Conservation (phyloP, 805 yeast species). For the Metschnikowia gelsemii region DNA sequence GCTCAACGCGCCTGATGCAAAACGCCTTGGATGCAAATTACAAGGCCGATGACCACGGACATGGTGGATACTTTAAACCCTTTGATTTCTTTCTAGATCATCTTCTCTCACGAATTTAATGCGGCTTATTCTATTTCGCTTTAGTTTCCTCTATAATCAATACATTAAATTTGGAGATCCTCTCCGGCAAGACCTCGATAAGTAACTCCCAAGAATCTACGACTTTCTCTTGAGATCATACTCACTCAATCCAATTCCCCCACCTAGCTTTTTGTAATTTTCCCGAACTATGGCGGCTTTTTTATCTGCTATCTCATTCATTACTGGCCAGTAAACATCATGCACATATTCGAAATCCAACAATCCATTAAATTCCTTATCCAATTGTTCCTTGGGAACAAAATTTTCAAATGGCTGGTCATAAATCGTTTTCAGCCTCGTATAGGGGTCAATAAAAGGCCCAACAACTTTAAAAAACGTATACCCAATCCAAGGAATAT, state of each 20-base stretch:
- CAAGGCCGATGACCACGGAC: too few relatives aligned
- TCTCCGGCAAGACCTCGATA: neutral
- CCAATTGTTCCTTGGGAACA: conserved; percentile 53
- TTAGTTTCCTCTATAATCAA: too few relatives aligned
- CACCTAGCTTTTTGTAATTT: conserved; percentile 46
- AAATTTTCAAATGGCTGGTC: conserved; percentile 57
- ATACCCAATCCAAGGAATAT: conserved; percentile 24
- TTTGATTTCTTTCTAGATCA: neutral
- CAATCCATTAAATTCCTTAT: conserved; percentile 48
- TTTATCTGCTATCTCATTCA: conserved; percentile 43
- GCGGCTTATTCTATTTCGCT: too few relatives aligned
- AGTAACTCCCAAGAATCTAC: neutral
- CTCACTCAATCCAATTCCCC: conserved; percentile 53
- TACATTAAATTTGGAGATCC: neutral
- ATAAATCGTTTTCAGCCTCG: conserved; percentile 55
- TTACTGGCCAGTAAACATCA: conserved; percentile 52
- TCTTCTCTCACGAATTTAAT: neutral
- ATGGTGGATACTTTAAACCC: too few relatives aligned
- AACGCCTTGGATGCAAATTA: too few relatives aligned
- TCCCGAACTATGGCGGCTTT: conserved; percentile 33
- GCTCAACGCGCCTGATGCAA: too few relatives aligned
- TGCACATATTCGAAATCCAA: conserved; percentile 54
- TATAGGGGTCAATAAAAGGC: conserved; percentile 53
- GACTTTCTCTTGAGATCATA: conserved; percentile 42
- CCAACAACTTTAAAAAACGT: conserved; percentile 24